Conservation (phyloP, 148 eudicot genomes). For the Arctostaphylos glauca region DNA sequence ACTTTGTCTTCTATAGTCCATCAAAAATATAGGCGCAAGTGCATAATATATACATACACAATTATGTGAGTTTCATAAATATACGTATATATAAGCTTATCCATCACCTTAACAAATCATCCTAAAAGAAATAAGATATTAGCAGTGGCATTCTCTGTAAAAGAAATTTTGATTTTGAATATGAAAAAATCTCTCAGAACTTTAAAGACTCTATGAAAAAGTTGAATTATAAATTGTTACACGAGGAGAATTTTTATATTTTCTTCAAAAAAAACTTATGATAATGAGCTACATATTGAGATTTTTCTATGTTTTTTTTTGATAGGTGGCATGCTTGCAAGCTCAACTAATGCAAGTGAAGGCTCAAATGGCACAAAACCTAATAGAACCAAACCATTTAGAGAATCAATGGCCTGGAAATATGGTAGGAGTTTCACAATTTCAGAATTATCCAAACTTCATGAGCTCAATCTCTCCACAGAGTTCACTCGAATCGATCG, state of each 20-base stretch:
- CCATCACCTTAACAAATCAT: too few species aligned
- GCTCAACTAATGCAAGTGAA: constrained; percentile 76
- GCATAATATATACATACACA: too few species aligned
- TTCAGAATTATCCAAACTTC: constrained; percentile 18
- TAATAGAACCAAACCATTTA: constrained; percentile 21
- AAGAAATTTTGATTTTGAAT: too few species aligned
- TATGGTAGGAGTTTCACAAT: constrained; percentile 5
- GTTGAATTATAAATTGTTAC: too few species aligned
- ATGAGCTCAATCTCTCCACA: constrained; percentile 45
- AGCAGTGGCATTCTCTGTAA: too few species aligned
- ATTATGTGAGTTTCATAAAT: too few species aligned
- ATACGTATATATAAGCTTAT: too few species aligned
- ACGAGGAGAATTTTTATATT: neutral
- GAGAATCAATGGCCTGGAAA: constrained; percentile 23
- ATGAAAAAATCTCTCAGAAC: too few species aligned
- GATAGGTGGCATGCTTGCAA: constrained; percentile 80
- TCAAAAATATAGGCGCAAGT: too few species aligned
- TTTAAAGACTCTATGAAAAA: too few species aligned
- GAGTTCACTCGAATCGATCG: constrained; percentile 54
- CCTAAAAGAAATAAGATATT: too few species aligned
- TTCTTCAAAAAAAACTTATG: neutral
- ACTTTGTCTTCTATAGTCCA: neutral
- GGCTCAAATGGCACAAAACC: constrained; percentile 52
- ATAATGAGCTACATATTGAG: neutral
- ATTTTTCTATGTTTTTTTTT: neutral